Base-by-base conservation (phyloP, 1,139 yeast genomes). In the Eremothecium gossypii region DNA sequence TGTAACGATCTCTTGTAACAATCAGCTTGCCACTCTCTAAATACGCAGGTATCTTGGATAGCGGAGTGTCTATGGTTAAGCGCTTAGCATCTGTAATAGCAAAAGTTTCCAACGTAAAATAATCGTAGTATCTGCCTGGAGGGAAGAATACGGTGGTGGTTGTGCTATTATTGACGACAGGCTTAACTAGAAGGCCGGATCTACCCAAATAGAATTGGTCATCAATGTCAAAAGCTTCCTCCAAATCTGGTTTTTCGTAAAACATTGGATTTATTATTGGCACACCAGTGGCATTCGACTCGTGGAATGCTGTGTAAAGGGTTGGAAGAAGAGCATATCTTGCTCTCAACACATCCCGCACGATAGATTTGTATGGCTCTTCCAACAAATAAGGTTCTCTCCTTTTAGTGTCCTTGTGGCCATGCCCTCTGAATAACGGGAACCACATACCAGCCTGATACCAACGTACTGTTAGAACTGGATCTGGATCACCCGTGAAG, bases 381-480 rank as follows among this genome's bases (percentile, higher is more conserved):
- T 84, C 84, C 1, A 83, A 72, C 38, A 89, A 64, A 80, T 89
- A 91, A 1, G 98, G 98, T 57, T 91, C 99, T 47, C 96, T 74
- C 63, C 97, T 77, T 55, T 83, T 72, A 1, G 96, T 72, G 61
- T 91, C 97, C 45, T 89, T 83, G 65, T 93, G 97, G 0, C 97
- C 96, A 65, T 91, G 99, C 0, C 83, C 96, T 57, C 98, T 73
- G 69, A 91, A 89, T 57, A 91, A 93, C 34, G 98, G 98, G 62
- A 89, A 89, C 79, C 94, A 91, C 23, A 84, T 77, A 45, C 96
- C 98, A 1, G 95, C 73, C 62, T 91, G 98, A 61, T 89, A 89
- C 98, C 98, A 91, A 55, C 99, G 73, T 1, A 85, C 75, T 47
- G 86, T 67, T 46, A 93, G 64, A 54, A 91, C 97, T 33, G 74